A percentile compares a stretch with the other conserved stretches of the same genome.
Evolutionary conservation across 495 filamentous ascomycete genomes (phyloP).

Genomic region (Aspergillus sclerotioniger): DNA sequence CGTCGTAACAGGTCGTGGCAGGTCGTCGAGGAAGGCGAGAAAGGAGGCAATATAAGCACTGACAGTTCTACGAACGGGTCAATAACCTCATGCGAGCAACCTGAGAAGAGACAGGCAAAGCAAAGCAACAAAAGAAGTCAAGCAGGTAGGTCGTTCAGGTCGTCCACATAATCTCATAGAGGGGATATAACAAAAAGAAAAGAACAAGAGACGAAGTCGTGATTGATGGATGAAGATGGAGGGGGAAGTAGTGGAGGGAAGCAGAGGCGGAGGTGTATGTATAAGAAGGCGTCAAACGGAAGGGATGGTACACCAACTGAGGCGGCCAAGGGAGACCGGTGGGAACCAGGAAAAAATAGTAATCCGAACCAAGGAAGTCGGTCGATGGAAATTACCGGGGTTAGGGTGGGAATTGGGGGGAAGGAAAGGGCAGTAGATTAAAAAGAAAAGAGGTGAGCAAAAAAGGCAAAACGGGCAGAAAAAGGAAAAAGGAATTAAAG

Average conservation of each 20-base stretch:
- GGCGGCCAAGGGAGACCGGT: constrained; percentile 26
- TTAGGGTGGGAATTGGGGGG: constrained; percentile 22
- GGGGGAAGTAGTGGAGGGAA: constrained; percentile 8
- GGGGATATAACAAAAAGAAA: constrained; percentile 17
- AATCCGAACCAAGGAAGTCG: constrained; percentile 20
- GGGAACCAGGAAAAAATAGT: constrained; percentile 40
- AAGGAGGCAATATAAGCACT: not conserved
- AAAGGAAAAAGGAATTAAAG: constrained; percentile 12
- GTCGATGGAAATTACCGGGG: constrained; percentile 5
- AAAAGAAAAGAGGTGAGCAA: constrained; percentile 14
- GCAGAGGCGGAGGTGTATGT: constrained; percentile 25
- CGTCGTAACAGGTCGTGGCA: constrained; percentile 29
- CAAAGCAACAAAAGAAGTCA: constrained; percentile 11
- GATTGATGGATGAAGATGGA: constrained; percentile 9
- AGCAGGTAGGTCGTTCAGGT: constrained; percentile 23
- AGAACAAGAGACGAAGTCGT: constrained; percentile 6
- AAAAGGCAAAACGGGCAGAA: constrained; percentile 10
- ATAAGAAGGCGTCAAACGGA: constrained; percentile 31
- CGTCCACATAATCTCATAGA: constrained; percentile 23
- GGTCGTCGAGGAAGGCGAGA: constrained; percentile 19
- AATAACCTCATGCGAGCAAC: constrained; percentile 5
- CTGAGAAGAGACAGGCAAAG: constrained; percentile 5
- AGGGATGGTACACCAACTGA: constrained; percentile 23
- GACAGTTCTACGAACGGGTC: constrained; percentile 2
- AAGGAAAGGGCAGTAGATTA: constrained; percentile 16